Base-by-base conservation (phyloP, 257 asterid species). In the Agastache rugosa region DNA sequence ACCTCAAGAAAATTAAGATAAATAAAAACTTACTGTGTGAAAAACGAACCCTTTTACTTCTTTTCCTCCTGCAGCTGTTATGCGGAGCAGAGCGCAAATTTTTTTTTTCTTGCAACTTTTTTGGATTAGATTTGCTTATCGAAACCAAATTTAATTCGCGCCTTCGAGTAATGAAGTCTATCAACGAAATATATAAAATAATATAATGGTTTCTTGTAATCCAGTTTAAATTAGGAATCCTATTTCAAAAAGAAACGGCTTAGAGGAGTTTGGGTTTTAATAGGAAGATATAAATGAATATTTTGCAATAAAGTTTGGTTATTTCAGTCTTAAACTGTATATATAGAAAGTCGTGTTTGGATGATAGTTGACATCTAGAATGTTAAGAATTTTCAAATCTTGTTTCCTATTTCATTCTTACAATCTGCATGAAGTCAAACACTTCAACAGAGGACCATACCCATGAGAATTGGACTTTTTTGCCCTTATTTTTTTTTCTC, bases 311-410 rank as follows among this genome's bases (percentile, higher is more conserved):
- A 6, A 19, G 10, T 41, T 39, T 51, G 39, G n/a, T 58, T 69
- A 4, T 63, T n/a, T 76, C 15, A 51, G 54, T 23, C 6, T 63
- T 35, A 22, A 10, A 41, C 3, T 76, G 2, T 51, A 16, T 48
- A 59, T 39, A 55, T 56, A n/a, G 51, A 51, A 67, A 68, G 72
- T 66, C 47, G 45, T 67, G 58, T 47, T 72, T 27, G 75, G 50
- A 39, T 39, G 8, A 29, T 42, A 39, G 8, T 62, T 48, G 31
- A 2, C 16, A 15, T 80, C 80, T 79, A 79, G 80, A 80, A 65
- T 16, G 69, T 27, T 8, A 5, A 14, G 80, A 71, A 65, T 15
- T 27, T 75, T 80, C 81, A 80, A 64, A 12, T 17, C 6, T 3
- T 8, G 10, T 14, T 35, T 72, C 59, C 47, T 42, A 15, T 65